Evolutionary conservation across 2,329 filamentous ascomycete species (phyloP).

Genomic region (Exophiala calicioides): DNA sequence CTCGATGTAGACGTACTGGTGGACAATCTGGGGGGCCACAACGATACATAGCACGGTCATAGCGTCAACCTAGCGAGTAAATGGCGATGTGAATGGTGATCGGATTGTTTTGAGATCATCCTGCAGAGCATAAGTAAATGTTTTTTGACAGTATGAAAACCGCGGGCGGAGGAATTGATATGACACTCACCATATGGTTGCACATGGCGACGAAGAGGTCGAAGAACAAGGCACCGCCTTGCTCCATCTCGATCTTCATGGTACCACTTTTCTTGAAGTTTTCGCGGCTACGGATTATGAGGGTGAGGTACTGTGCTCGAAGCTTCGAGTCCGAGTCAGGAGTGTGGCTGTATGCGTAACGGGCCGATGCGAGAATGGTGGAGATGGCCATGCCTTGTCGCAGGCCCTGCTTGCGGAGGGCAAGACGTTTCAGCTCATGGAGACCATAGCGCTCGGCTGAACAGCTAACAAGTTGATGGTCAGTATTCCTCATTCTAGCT

Average conservation of each 20-base stretch:
- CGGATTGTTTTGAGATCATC: conserved; percentile 33
- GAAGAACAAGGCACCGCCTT: conserved; percentile 85
- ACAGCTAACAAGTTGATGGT: conserved; percentile 53
- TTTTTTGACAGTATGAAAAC: conserved; percentile 55
- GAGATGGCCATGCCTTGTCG: conserved; percentile 80
- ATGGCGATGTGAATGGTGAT: conserved; percentile 30
- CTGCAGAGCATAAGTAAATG: conserved; percentile 29
- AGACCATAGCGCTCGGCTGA: conserved; percentile 81
- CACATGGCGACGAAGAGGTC: conserved; percentile 91
- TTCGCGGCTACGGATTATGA: conserved; percentile 83
- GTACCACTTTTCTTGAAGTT: conserved; percentile 93
- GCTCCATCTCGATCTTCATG: conserved; percentile 94
- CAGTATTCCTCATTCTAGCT: conserved; percentile 4
- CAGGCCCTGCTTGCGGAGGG: conserved; percentile 85
- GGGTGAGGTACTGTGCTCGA: conserved; percentile 83
- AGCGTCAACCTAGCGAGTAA: conserved; percentile 22
- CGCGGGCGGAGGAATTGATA: not conserved
- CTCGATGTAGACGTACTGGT: conserved; percentile 16
- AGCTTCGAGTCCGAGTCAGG: conserved; percentile 89
- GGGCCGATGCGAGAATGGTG: conserved; percentile 83
- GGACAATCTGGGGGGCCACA: conserved; percentile 9
- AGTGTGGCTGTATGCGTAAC: conserved; percentile 85
- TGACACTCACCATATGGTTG: conserved; percentile 75
- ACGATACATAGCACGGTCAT: not conserved
- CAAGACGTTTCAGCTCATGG: conserved; percentile 78